These are phyloP conservation scores for Ophiocordyceps camponoti-rufipedis DNA, from an alignment of 2,329 filamentous ascomycete genomes.

Conservation along the genomic window DNA sequence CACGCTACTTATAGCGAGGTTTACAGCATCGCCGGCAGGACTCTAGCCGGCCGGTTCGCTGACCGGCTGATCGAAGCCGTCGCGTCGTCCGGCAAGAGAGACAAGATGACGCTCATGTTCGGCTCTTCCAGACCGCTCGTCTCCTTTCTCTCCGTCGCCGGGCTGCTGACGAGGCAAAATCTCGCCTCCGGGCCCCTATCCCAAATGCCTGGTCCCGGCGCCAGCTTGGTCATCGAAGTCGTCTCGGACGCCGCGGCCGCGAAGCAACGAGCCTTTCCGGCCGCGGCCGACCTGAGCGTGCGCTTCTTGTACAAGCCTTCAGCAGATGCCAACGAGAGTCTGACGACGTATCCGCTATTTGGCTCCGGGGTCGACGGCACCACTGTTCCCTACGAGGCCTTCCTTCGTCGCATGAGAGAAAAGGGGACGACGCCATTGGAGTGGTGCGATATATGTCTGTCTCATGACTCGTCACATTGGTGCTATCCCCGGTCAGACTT, in stretches of 20 bases:
- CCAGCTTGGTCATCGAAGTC: constrained; percentile 57
- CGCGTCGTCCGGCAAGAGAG: constrained; percentile 19
- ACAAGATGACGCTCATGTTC: constrained; percentile 34
- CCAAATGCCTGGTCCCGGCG: constrained; percentile 46
- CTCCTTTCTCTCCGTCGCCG: constrained; percentile 31
- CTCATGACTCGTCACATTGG: constrained; percentile 15
- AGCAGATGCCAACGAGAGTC: constrained; percentile 15
- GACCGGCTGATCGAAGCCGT: constrained; percentile 17
- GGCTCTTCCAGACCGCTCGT: constrained; percentile 36
- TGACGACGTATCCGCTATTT: constrained; percentile 23
- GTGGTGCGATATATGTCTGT: constrained; percentile 27
- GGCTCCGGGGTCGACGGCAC: constrained; percentile 13
- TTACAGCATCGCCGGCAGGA: constrained; percentile 33
- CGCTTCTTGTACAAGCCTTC: constrained; percentile 38
- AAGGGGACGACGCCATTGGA: constrained; percentile 14
- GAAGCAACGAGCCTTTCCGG: constrained; percentile 6
- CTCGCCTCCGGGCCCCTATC: constrained; percentile 21
- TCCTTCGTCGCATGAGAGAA: constrained; percentile 16
- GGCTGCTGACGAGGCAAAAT: constrained; percentile 30
- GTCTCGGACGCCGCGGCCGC: constrained; percentile 10
- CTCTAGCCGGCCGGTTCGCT: constrained; percentile 24
- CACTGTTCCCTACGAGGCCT: constrained; percentile 19
- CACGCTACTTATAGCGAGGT: constrained; percentile 17
- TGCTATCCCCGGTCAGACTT: constrained; percentile 10
- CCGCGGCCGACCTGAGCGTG: constrained; percentile 24